Evolutionary conservation across 495 filamentous ascomycete species (phyloP).

Genomic region (Lasiosphaeria hispida): DNA sequence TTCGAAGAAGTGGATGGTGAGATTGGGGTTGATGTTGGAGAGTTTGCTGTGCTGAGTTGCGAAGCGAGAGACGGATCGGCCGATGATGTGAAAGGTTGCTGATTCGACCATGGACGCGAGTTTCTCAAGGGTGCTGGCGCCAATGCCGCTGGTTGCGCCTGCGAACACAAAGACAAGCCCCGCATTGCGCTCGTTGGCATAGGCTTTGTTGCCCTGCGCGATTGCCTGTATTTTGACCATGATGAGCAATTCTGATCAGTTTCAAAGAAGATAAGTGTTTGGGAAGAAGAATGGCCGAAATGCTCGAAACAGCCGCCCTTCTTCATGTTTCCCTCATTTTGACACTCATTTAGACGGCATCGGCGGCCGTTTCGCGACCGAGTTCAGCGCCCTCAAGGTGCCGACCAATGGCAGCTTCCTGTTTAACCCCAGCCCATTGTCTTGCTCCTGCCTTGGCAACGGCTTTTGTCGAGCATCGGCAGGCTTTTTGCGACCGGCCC

Average conservation of each 20-base stretch:
- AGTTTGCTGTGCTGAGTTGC: conserved; percentile 10
- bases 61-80: conserved; percentile 10
- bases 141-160: conserved; percentile 32
- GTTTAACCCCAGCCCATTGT: too few relatives aligned
- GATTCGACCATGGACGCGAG: conserved; percentile 20
- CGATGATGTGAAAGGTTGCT: conserved; percentile 28
- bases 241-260: too few relatives aligned
- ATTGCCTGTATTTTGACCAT: too few relatives aligned
- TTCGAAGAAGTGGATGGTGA: conserved; percentile 21
- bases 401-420: too few relatives aligned
- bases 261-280: too few relatives aligned
- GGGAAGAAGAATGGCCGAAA: too few relatives aligned
- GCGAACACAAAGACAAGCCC: conserved; percentile 27
- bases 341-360: too few relatives aligned
- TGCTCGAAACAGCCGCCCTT: too few relatives aligned
- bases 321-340: too few relatives aligned
- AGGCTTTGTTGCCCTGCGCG: conserved; percentile 15
- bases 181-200: conserved; percentile 13
- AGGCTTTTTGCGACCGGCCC: too few relatives aligned
- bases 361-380: too few relatives aligned
- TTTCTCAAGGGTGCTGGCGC: conserved; percentile 16
- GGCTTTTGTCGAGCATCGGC: not conserved
- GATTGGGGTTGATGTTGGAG: conserved; percentile 10
- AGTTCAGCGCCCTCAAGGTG: too few relatives aligned
- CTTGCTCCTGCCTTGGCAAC: not conserved